phyloP scores from a whole-genome alignment of 768 basidiomycete species.

The Pholiota conissans region DNA sequence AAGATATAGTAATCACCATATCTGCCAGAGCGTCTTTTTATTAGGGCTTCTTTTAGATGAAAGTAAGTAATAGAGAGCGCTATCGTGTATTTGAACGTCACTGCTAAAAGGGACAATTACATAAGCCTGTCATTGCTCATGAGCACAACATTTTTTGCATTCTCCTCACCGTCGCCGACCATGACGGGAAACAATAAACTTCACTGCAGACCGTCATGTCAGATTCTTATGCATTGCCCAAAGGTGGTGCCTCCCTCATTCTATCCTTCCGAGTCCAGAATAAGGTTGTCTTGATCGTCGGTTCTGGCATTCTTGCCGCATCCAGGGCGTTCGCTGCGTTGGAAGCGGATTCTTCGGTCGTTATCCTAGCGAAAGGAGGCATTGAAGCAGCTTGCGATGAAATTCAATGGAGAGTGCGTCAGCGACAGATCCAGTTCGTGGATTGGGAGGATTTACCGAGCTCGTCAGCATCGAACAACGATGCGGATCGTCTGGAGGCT shows the following conservation, averaged over 20 bases:
- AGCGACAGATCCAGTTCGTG: conserved; percentile 56
- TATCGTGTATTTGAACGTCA: no score
- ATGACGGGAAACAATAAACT: background rate
- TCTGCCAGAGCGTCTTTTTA: no score
- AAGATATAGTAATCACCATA: no score
- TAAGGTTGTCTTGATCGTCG: conserved; percentile 67
- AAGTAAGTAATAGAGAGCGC: no score
- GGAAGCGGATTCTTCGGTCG: conserved; percentile 74
- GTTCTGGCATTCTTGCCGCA: conserved; percentile 79
- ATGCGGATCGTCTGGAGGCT: conserved; percentile 45
- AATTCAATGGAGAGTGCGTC: conserved; percentile 59
- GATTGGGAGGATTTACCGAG: conserved; percentile 51
- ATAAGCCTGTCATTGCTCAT: conserved; percentile 17
- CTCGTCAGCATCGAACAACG: conserved; percentile 32
- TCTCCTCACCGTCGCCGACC: background rate
- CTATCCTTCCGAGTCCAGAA: conserved; percentile 68
- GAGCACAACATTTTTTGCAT: conserved; percentile 10
- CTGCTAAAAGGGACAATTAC: no score
- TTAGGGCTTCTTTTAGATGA: no score
- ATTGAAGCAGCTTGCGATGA: conserved; percentile 62
- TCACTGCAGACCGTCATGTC: conserved; percentile 11
- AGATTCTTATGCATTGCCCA: conserved; percentile 15
- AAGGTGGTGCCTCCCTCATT: conserved; percentile 69
- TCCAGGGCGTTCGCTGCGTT: conserved; percentile 80
- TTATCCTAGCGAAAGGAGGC: conserved; percentile 59